Conservation (phyloP, 441 rosid genomes). For the Dalechampia spathulata region DNA sequence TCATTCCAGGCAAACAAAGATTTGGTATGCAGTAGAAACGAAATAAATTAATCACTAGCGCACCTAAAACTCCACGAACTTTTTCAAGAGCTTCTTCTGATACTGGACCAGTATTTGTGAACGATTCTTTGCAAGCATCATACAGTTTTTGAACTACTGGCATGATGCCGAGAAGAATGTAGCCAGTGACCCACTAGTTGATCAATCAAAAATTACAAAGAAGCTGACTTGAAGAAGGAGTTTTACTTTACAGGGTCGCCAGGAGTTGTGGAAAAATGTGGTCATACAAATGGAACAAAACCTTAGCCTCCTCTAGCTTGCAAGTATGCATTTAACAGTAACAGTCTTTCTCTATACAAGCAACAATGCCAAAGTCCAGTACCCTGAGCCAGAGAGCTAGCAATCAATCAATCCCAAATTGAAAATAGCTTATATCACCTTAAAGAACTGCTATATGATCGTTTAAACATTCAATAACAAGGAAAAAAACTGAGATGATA, state of each 20-base stretch:
- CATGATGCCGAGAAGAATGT: slow-evolving; percentile 23
- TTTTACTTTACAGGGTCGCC: too few relatives aligned
- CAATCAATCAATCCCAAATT: too few relatives aligned
- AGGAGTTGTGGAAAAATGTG: not conserved
- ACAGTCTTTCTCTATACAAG: slow-evolving; percentile 13
- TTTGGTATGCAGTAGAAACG: not conserved
- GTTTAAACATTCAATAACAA: not conserved
- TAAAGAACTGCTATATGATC: slow-evolving; percentile 9
- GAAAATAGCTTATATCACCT: slow-evolving; percentile 14
- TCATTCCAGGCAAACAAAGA: not conserved
- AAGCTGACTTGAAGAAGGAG: slow-evolving; percentile 2
- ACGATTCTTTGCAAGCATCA: slow-evolving; percentile 39
- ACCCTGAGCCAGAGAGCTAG: slow-evolving; percentile 9
- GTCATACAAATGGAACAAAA: slow-evolving; percentile 6
- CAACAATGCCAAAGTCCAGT: slow-evolving; percentile 20
- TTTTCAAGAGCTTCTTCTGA: slow-evolving; percentile 42
- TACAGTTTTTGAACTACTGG: slow-evolving; percentile 36
- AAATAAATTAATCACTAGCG: not conserved
- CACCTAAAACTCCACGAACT: slow-evolving; percentile 38
- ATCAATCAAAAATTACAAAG: not conserved
- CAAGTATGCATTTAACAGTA: slow-evolving; percentile 10
- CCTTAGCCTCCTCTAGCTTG: slow-evolving; percentile 11
- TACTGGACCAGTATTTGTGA: slow-evolving; percentile 36
- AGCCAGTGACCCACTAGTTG: slow-evolving; percentile 3
- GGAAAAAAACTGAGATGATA: not conserved